Percentiles rank a stretch among this genome's conserved stretches.
phyloP scores from a whole-genome alignment of 345 rosid genomes.

The Cardamine occulta region DNA sequence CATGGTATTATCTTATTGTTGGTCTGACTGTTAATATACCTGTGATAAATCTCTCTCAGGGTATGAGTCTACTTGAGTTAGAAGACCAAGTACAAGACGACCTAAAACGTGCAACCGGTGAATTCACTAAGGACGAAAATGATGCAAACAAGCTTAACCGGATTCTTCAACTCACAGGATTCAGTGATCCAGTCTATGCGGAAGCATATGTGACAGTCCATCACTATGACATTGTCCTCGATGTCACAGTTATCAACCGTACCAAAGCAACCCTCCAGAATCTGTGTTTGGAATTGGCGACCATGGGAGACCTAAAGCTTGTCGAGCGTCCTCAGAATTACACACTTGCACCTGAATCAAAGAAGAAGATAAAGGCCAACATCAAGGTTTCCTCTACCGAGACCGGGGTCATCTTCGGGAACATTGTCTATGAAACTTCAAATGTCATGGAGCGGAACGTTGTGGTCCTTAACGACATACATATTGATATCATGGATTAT shows the following conservation, averaged over 20 bases:
- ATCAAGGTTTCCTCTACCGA: conserved; percentile 97
- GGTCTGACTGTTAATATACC: not conserved
- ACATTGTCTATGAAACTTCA: conserved; percentile 88
- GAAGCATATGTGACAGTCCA: conserved; percentile 94
- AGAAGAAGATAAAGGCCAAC: conserved; percentile 93
- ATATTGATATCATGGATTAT: conserved; percentile 95
- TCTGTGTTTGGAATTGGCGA: conserved; percentile 91
- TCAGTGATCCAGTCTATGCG: conserved; percentile 95
- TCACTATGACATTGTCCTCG: conserved; percentile 92
- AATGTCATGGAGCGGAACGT: conserved; percentile 87
- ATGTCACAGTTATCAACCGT: conserved; percentile 83
- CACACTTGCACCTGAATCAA: conserved; percentile 87
- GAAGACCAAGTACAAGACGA: conserved; percentile 98
- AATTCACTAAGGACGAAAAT: conserved; percentile 83
- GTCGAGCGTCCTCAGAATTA: conserved; percentile 96
- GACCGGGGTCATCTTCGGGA: conserved; percentile 94
- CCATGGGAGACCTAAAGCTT: conserved; percentile 98
- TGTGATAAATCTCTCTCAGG: conserved; percentile 49
- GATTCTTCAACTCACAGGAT: conserved; percentile 93
- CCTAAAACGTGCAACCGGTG: conserved; percentile 94
- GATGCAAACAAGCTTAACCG: conserved; percentile 93
- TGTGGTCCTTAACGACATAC: conserved; percentile 93
- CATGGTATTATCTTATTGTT: not conserved
- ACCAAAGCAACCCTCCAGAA: conserved; percentile 95
- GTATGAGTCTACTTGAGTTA: conserved; percentile 96